Percentiles rank a stretch among this genome's conserved stretches.
Evolutionary conservation across 2,329 filamentous ascomycete species (phyloP).

Genomic region (Lachnellula occidentalis): DNA sequence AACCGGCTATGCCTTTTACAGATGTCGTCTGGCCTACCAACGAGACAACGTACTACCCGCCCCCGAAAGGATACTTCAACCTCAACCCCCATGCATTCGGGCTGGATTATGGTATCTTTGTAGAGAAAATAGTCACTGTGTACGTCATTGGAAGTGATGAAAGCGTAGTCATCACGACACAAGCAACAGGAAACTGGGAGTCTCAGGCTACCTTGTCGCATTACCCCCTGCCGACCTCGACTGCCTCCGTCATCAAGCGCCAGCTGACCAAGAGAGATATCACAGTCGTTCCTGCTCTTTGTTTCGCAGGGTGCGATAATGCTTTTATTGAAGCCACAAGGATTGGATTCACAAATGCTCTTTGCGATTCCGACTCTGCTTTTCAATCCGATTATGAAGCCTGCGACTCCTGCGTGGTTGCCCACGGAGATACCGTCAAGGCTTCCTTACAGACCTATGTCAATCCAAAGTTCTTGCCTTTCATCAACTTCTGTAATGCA

Average conservation of each 20-base stretch:
- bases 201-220: constrained; percentile 45
- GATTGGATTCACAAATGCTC: constrained; percentile 40
- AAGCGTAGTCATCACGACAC: constrained; percentile 32
- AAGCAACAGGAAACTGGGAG: constrained; percentile 50
- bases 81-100: constrained; percentile 59
- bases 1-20: constrained; percentile 29
- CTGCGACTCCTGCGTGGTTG: constrained; percentile 34
- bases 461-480: constrained; percentile 20
- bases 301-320: constrained; percentile 49
- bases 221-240: constrained; percentile 25
- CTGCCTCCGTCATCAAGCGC: constrained; percentile 1
- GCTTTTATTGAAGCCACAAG: constrained; percentile 41
- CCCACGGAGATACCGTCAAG: constrained; percentile 11
- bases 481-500: constrained; percentile 23
- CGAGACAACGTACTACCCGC: constrained; percentile 46
- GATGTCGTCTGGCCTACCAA: constrained; percentile 38
- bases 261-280: constrained; percentile 30
- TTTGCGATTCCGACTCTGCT: constrained; percentile 40
- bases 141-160: constrained; percentile 22
- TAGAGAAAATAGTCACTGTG: constrained; percentile 36
- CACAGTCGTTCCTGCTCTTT: constrained; percentile 40
- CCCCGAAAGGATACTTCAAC: constrained; percentile 55
- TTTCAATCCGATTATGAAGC: constrained; percentile 35
- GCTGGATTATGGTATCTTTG: constrained; percentile 57
- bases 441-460: constrained; percentile 15